Base-by-base conservation (phyloP, 2,329 filamentous ascomycete species). In the Cladophialophora carrionii region DNA sequence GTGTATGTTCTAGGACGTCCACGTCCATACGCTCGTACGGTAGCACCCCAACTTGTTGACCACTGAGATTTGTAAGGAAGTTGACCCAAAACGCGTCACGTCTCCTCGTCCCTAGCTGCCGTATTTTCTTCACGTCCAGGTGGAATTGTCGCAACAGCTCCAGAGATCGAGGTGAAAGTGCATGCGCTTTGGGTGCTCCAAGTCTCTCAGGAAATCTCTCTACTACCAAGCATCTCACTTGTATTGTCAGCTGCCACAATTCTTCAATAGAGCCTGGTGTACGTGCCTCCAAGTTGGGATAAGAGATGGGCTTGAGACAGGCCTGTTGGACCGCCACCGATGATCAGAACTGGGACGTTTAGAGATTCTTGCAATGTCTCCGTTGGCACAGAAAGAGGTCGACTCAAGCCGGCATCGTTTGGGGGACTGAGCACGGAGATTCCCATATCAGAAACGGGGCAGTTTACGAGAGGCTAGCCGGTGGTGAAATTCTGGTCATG, bases 11-110 rank as follows among this genome's bases (percentile, higher is more conserved):
- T 31, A 79, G 67, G 3, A 78, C 76, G 6, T 58, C 67, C 17
- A 64, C 62, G 53, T 72, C 71, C 67, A 71, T 71, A 1, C 71
- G 66, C 41, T 72, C 71, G 48, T 71, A 73, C 4, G 78, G 78
- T 12, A 80, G 63, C 7, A 71, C 68, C 3, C 77, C 78, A 17
- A 79, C 75, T 26, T 71, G 72, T 26, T 76, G 71, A 1, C 77
- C 77, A 48, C 70, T 73, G 41, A 80, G 66, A 55, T 73, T 78
- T 0, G 77, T 79, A 10, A 79, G 67, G 55, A 79, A 79, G 62
- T 78, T 78, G 9, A 79, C 77, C 76, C 76, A 79, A 60, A 72
- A 76, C 0, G 76, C 77, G 71, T 79, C 77, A 63, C 60, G 71
- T 67, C 65, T 73, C 9, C 64, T 65, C 10, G 69, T 73, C 4